Conservation (phyloP, 73 alveolate genomes). For the Paramecium bursaria region DNA sequence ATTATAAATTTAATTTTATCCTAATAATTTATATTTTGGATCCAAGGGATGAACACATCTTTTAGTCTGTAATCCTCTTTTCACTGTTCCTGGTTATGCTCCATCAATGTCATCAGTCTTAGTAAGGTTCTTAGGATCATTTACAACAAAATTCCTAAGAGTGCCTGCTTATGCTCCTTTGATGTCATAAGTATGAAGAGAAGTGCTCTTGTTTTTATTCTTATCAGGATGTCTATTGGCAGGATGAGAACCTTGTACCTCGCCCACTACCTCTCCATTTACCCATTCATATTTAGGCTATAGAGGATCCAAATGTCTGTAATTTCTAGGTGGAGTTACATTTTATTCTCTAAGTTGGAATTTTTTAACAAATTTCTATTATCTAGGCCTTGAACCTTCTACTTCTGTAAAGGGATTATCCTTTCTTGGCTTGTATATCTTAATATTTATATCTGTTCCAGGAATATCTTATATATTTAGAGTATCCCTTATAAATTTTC, state of each 20-base stretch:
- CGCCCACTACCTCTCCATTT: not conserved
- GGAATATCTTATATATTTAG: constrained; percentile 4
- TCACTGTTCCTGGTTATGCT: constrained; percentile 13
- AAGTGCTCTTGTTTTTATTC: constrained; percentile 12
- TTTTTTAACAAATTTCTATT: too few species aligned
- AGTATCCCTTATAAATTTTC: constrained; percentile 39
- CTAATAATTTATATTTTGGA: constrained; percentile 21
- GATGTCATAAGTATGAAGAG: not conserved
- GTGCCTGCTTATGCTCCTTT: constrained; percentile 46
- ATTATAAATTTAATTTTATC: constrained; percentile 1
- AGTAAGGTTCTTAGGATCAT: not conserved
- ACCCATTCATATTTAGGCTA: constrained; percentile 28
- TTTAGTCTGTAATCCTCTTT: constrained; percentile 36
- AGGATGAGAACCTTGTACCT: constrained; percentile 27
- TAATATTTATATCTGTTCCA: constrained; percentile 33
- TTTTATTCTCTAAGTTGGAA: too few species aligned
- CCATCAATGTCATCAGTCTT: constrained; percentile 23
- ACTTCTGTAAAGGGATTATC: constrained; percentile 6
- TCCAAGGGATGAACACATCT: constrained; percentile 5
- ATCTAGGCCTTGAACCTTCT: constrained; percentile 24
- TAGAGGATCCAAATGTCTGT: constrained; percentile 1
- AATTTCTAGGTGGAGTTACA: too few species aligned
- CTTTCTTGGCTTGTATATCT: constrained; percentile 36
- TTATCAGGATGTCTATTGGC: not conserved
- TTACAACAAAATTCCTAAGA: not conserved